Percentiles rank a stretch among this genome's conserved stretches.
phyloP scores from a whole-genome alignment of 2,329 filamentous ascomycete genomes.

The Botrytis paeoniae region DNA sequence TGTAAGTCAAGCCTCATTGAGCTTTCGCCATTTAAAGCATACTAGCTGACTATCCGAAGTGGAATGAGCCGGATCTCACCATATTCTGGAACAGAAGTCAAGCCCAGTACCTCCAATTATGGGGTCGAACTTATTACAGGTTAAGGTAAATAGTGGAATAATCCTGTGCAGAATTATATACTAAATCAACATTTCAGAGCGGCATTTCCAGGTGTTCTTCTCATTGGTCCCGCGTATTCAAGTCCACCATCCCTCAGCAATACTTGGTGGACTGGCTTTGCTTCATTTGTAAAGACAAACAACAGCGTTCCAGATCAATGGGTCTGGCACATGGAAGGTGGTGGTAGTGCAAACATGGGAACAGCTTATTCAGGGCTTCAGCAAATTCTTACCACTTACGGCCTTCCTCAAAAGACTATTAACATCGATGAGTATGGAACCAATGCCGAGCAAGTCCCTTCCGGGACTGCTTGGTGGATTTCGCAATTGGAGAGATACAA shows the following conservation, averaged over 20 bases:
- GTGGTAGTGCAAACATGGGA: slow-evolving; percentile 12
- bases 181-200: slow-evolving; percentile 3
- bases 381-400: slow-evolving; percentile 28
- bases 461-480: slow-evolving; percentile 24
- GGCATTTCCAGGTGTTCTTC: slow-evolving; percentile 23
- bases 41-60: slow-evolving; percentile 28
- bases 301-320: slow-evolving; percentile 44
- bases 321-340: slow-evolving; percentile 44
- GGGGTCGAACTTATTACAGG: slow-evolving; percentile 40
- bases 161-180: slow-evolving; percentile 20
- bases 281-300: slow-evolving; percentile 38
- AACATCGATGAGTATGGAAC: slow-evolving; percentile 29
- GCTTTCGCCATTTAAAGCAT: neutral
- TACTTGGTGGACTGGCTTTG: slow-evolving; percentile 44
- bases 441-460: slow-evolving; percentile 22
- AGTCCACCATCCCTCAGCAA: slow-evolving; percentile 35
- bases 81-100: slow-evolving; percentile 39
- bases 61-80: slow-evolving; percentile 51
- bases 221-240: slow-evolving; percentile 43
- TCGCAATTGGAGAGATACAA: slow-evolving; percentile 26
- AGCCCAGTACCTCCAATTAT: slow-evolving; percentile 44
- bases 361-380: slow-evolving; percentile 31
- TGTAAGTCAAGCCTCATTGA: neutral
- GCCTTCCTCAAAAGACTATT: slow-evolving; percentile 20
- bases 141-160: slow-evolving; percentile 38